These are phyloP conservation scores for Parmales sp. DNA, from an alignment of 108 stramenopile genomes.

Conservation along the genomic window DNA sequence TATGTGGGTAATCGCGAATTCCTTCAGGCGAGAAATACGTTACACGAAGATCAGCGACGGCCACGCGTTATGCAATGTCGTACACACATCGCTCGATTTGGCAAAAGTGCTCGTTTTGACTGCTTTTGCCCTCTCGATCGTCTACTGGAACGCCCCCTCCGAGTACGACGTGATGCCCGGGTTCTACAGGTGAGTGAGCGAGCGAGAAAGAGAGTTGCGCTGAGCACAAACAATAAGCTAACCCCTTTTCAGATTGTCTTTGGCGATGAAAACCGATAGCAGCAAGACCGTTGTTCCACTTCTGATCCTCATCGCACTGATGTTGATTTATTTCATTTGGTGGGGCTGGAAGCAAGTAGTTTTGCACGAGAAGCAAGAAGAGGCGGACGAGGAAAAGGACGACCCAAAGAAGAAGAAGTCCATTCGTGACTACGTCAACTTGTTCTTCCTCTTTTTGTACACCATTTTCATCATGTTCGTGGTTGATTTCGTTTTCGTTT, in stretches of 20 bases:
- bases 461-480: constrained; percentile 3
- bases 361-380: not conserved
- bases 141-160: constrained; percentile 10
- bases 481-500: constrained; percentile 10
- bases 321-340: not conserved
- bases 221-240: too few relatives aligned
- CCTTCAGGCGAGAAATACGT: too few relatives aligned
- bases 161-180: not conserved
- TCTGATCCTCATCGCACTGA: not conserved
- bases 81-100: not conserved
- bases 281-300: not conserved
- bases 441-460: not conserved
- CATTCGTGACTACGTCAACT: not conserved
- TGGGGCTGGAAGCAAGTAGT: not conserved
- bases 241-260: not conserved
- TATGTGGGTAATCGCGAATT: too few relatives aligned
- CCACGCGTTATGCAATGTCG: not conserved
- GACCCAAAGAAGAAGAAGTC: not conserved
- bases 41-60: too few relatives aligned
- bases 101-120: not conserved
- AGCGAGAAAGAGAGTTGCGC: too few relatives aligned
- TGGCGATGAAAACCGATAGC: not conserved
- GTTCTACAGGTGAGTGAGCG: too few relatives aligned
- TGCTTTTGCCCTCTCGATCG: not conserved
- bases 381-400: not conserved